Base-by-base conservation (phyloP, 2,329 filamentous ascomycete genomes). In the Plenodomus lindquistii region DNA sequence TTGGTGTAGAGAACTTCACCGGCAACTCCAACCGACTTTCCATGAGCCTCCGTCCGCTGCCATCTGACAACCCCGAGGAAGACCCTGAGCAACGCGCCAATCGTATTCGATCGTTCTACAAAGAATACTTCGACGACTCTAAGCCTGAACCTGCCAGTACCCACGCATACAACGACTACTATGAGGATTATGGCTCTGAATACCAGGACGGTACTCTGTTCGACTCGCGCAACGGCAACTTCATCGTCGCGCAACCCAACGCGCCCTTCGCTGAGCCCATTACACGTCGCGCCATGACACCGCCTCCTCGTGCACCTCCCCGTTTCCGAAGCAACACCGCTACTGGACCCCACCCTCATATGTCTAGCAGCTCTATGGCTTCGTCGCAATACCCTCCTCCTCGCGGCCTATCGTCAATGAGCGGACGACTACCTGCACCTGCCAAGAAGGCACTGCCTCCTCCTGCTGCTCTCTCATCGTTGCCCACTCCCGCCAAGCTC, bases 41-140 rank as follows among this genome's bases (percentile, higher is more conserved):
- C 2, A 79, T 85, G 71, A 82, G 83, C 40, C 66, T 96, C 72
- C 87, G 94, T 15, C 94, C 94, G 18, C 80, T 99, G 54, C 94
- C 94, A 4, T 90, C 91, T 29, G 86, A 92, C 65, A 89, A 96
- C 56, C 85, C 89, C 37, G 84, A 86, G 2, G 94, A 97, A 68
- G 93, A 97, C 69, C 91, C 94, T 0, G 94, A 97, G 72, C 86
- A 93, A 66, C 85, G 94, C 64, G 94, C 94, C 56, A 97, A 97
- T 78, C 86, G 94, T 49, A 99, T 99, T 60, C 85, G 94, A 71
- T 99, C 94, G 3, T 99, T 99, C 78, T 99, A 99, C 79, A 97
- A 97, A 77, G 94, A 99, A 70, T 99, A 99, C 77, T 99, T 99
- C 63, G 94, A 97, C 59, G 93, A 97, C 36, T 84, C 79, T 50